Evolutionary conservation across 345 rosid species (phyloP).

Genomic region (Noccaea bulbosa): DNA sequence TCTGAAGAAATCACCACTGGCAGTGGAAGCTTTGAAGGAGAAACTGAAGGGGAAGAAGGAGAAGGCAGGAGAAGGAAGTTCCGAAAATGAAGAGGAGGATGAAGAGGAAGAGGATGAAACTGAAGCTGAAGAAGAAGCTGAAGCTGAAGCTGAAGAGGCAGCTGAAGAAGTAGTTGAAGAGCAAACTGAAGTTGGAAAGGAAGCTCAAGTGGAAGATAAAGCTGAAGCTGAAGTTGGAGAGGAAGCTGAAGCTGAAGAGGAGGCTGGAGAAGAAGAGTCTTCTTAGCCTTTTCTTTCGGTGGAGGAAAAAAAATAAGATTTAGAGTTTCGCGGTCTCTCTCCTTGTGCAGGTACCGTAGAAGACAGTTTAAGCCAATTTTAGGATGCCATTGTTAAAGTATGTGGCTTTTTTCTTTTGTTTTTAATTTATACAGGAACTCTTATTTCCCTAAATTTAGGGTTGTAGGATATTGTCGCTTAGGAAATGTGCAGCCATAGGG

Average conservation of each 20-base stretch:
- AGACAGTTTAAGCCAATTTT: constrained; percentile 12
- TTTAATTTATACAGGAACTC: constrained; percentile 24
- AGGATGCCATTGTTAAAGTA: constrained; percentile 20
- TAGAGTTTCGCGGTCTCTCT: not conserved
- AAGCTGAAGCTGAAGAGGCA: no score
- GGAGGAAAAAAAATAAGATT: no score
- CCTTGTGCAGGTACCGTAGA: constrained; percentile 13
- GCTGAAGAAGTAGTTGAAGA: no score
- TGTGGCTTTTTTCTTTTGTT: not conserved
- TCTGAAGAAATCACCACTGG: not conserved
- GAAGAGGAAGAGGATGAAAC: no score
- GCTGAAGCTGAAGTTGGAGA: no score
- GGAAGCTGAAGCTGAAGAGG: no score
- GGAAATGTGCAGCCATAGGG: constrained; percentile 29
- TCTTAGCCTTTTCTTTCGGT: no score
- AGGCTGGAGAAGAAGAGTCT: no score
- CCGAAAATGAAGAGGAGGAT: not conserved
- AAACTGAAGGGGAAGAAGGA: constrained; percentile 9
- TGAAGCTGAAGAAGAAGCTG: no score
- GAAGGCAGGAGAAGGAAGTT: constrained; percentile 8
- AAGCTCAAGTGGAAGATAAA: no score
- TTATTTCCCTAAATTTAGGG: not conserved
- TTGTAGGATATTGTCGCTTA: constrained; percentile 11
- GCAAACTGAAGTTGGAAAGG: no score
- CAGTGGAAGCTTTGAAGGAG: not conserved